These are phyloP conservation scores for Pestalotiopsis sp. DNA, from an alignment of 2,329 filamentous ascomycete species.

Conservation along the genomic window DNA sequence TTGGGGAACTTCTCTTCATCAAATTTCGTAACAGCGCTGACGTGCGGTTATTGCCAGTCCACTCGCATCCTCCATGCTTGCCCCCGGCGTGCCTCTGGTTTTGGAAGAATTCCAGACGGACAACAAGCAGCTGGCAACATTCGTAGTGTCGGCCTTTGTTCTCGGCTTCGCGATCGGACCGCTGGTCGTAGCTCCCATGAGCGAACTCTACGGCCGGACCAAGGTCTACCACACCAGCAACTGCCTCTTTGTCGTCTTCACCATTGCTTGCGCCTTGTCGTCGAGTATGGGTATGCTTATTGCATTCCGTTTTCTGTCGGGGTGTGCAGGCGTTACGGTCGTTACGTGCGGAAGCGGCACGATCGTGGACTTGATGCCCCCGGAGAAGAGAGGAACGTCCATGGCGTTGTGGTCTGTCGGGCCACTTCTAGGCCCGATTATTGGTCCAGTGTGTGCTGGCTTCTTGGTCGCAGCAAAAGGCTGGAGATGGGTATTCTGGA, in stretches of 20 bases:
- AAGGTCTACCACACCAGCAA: neutral
- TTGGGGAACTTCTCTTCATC: neutral
- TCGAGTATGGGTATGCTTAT: conserved; percentile 32
- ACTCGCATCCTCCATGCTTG: neutral
- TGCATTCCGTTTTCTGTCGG: conserved; percentile 44
- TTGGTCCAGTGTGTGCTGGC: no score
- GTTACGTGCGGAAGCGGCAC: no score
- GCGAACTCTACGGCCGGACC: neutral
- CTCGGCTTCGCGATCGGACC: neutral
- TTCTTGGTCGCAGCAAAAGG: no score
- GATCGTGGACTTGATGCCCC: no score
- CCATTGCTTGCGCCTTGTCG: conserved; percentile 53
- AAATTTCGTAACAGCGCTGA: neutral
- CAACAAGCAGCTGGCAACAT: neutral
- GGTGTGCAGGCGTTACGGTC: conserved; percentile 17
- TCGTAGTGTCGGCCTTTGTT: neutral
- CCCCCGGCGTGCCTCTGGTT: neutral
- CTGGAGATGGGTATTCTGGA: no score
- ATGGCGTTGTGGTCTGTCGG: no score
- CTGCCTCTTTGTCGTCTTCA: neutral
- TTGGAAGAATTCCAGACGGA: neutral
- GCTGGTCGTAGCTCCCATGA: neutral
- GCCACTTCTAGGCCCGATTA: no score
- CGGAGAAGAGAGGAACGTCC: no score
- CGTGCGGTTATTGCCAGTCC: neutral